Percentiles rank a stretch among this genome's conserved stretches.
Conservation (phyloP, 257 asterid species). For the Mentha longifolia region DNA sequence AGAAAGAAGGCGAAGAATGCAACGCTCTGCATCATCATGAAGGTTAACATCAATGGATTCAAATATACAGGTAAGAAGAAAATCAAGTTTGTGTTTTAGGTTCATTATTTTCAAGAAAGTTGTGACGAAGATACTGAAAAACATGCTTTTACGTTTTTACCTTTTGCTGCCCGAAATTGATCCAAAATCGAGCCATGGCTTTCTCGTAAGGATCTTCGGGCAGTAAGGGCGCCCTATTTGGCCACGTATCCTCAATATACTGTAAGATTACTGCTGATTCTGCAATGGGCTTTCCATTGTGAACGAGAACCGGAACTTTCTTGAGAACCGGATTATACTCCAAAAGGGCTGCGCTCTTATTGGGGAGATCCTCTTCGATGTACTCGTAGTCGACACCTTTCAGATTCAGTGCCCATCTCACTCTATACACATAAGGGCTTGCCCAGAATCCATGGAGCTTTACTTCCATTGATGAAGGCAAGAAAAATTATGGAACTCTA, state of each 20-base stretch:
- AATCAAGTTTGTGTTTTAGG: background rate
- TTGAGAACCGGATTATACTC: constrained; percentile 45
- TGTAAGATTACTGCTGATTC: constrained; percentile 44
- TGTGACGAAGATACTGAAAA: too few species aligned
- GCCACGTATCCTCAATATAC: constrained; percentile 50
- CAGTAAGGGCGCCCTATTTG: constrained; percentile 35
- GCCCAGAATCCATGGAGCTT: constrained; percentile 43
- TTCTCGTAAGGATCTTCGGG: constrained; percentile 43
- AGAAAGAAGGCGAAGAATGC: constrained; percentile 31
- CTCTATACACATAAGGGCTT: constrained; percentile 40
- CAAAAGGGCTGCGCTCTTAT: constrained; percentile 42
- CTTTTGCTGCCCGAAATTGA: constrained; percentile 41
- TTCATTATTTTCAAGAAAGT: background rate
- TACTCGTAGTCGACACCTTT: constrained; percentile 43
- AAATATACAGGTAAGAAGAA: background rate
- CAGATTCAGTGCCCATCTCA: constrained; percentile 47
- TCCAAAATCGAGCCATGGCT: constrained; percentile 47
- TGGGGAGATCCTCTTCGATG: constrained; percentile 44
- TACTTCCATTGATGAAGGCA: constrained; percentile 42
- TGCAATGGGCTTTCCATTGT: constrained; percentile 35
- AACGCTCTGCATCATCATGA: constrained; percentile 28
- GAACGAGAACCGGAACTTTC: constrained; percentile 51
- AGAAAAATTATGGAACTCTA: background rate
- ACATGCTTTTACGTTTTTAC: constrained; percentile 31
- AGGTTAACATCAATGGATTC: background rate